Evolutionary conservation across 2,329 filamentous ascomycete genomes (phyloP).

Genomic region (Dactylellina parvicollis): DNA sequence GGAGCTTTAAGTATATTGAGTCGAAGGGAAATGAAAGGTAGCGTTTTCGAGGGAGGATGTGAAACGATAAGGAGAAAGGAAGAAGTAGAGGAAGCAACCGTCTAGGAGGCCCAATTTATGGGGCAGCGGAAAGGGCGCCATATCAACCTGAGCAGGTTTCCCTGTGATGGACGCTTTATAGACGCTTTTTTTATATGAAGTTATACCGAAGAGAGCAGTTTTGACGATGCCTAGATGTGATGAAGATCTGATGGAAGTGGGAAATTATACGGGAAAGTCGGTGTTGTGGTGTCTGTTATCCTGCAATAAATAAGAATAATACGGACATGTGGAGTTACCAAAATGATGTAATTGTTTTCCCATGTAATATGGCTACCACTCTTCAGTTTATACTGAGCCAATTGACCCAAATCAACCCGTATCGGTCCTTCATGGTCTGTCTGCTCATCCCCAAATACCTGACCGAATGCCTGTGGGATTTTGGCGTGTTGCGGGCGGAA

Average conservation of each 20-base stretch:
- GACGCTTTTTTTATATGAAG: not conserved
- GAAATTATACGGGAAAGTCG: not conserved
- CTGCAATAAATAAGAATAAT: too few species aligned
- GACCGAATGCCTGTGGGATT: not conserved
- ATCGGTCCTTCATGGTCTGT: too few species aligned
- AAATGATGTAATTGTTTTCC: too few species aligned
- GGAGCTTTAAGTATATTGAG: constrained; percentile 11
- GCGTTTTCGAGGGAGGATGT: constrained; percentile 18
- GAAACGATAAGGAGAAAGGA: constrained; percentile 27
- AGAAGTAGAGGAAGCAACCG: constrained; percentile 37
- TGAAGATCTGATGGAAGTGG: not conserved
- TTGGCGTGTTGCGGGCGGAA: not conserved
- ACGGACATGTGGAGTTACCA: too few species aligned
- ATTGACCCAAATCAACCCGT: too few species aligned
- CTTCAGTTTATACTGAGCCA: too few species aligned
- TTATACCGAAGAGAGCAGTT: not conserved
- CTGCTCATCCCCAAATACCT: too few species aligned
- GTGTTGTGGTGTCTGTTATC: too few species aligned
- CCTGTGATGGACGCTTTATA: not conserved
- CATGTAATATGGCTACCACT: too few species aligned
- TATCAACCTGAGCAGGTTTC: constrained; percentile 3
- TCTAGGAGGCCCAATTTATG: constrained; percentile 24
- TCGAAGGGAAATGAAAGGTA: constrained; percentile 24
- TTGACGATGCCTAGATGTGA: not conserved
- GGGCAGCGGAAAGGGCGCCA: constrained; percentile 3